Evolutionary conservation across 495 filamentous ascomycete genomes (phyloP).

Genomic region (Lindgomyces ingoldianus): DNA sequence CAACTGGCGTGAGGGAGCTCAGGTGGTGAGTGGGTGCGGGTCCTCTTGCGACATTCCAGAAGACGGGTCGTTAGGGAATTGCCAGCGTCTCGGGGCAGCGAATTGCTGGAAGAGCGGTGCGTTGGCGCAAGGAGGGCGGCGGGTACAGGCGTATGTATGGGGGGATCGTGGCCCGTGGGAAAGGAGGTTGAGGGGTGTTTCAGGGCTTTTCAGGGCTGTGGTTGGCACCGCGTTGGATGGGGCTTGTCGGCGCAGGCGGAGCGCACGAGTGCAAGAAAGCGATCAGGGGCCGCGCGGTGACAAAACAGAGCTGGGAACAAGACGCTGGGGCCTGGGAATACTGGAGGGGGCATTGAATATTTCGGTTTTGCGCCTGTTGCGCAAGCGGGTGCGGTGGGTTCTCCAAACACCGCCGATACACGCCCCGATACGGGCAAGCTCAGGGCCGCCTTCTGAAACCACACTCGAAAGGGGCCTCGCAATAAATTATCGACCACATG

Average conservation of each 20-base stretch:
- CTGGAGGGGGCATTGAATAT: background rate
- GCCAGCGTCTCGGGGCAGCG: background rate
- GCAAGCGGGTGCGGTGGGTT: background rate
- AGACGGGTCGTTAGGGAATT: background rate
- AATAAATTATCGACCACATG: background rate
- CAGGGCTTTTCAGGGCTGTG: constrained; percentile 1
- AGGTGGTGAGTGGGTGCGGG: constrained; percentile 3
- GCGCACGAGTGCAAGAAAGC: background rate
- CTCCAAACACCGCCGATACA: constrained; percentile 1
- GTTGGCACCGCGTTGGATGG: background rate
- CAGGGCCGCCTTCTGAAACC: background rate
- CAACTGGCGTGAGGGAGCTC: background rate
- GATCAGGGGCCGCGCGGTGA: background rate
- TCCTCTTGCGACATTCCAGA: constrained; percentile 16
- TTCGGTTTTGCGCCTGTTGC: background rate
- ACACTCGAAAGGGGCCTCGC: background rate
- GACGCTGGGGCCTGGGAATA: background rate
- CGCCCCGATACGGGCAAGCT: background rate
- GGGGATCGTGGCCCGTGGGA: background rate
- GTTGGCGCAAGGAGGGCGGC: background rate
- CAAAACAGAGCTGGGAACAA: background rate
- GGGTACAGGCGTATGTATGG: background rate
- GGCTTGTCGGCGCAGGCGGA: background rate
- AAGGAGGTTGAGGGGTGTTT: constrained; percentile 1
- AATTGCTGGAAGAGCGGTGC: background rate